Percentiles rank a stretch among this genome's conserved stretches.
Evolutionary conservation across 352 stramenopile species (phyloP).

Genomic region (Pythium pyrilobum): DNA sequence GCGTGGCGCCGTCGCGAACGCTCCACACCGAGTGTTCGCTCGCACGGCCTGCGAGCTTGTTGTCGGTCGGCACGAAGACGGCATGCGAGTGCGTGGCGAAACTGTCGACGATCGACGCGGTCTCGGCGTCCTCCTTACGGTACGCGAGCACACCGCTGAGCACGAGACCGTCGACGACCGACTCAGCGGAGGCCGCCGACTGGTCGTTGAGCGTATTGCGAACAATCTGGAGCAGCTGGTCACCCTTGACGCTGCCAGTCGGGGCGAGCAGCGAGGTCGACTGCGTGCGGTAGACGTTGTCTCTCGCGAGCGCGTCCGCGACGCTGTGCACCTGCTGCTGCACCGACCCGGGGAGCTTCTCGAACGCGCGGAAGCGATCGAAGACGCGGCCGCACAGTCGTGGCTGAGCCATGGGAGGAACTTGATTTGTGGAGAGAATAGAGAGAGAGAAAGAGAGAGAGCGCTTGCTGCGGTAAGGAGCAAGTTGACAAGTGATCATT

Average conservation of each 20-base stretch:
- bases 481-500: too few relatives aligned
- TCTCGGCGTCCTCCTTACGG: slow-evolving; percentile 9
- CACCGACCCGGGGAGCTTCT: slow-evolving; percentile 17
- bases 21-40: slow-evolving; percentile 15
- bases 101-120: not conserved
- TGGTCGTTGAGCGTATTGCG: not conserved
- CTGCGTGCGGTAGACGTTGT: slow-evolving; percentile 19
- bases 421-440: not conserved
- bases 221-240: not conserved
- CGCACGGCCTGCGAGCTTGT: slow-evolving; percentile 2
- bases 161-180: slow-evolving; percentile 16
- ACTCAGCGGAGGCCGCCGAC: not conserved
- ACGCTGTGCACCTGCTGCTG: slow-evolving; percentile 9
- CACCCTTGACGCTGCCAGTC: slow-evolving; percentile 14
- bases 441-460: not conserved
- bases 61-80: slow-evolving; percentile 11
- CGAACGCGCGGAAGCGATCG: slow-evolving; percentile 14
- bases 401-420: not conserved
- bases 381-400: slow-evolving; percentile 16
- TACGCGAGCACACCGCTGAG: slow-evolving; percentile 10
- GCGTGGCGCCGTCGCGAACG: slow-evolving; percentile 15
- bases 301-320: slow-evolving; percentile 12
- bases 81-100: not conserved
- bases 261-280: slow-evolving; percentile 19
- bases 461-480: too few relatives aligned